Evolutionary conservation across 495 filamentous ascomycete species (phyloP), one percentile per base, ranked within the genome.

Genomic region (Xylaria sp.): DNA sequence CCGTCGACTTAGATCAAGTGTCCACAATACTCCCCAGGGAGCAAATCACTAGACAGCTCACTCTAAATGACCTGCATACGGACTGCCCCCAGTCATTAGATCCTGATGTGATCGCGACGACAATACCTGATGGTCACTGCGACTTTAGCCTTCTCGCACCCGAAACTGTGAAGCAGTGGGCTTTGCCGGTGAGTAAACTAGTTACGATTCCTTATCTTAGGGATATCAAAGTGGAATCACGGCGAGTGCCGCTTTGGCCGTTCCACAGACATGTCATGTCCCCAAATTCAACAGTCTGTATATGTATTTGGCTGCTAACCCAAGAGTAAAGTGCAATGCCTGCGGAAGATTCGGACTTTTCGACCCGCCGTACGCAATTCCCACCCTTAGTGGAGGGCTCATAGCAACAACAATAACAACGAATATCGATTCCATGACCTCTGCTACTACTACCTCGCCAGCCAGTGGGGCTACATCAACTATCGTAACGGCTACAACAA

Each of bases 281-380:
- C 44, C 7, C 14, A 12, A 26, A 63, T 11, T 33, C 37, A n/a
- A 48, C 11, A 48, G 15, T 29, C 7, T 2, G 15, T 9, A 17
- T 50, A 24, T 0, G 17, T 50, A 7, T 15, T 11, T 9, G 17
- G 43, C 35, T 59, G n/a, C 66, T 68, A 61, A 68, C 26, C 8
- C 17, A 24, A 44, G 1, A 35, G 12, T 2, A 35, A 31, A 68
- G 66, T 80, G 78, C 69, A 74, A 74, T 26, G 78, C 78, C 7
- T 80, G 78, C 62, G 78, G 75, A 7, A 65, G 57, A 1, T 72
- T 80, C 53, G 78, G 78, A 9, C 73, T 80, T 1, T 80, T 80
- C 66, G 78, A 80, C 40, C 78, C 78, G 0, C 77, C 78, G 0
- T 80, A 78, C 50, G 78, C 78, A 21, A 70, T 80, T 8, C 77